phyloP scores from a whole-genome alignment of 805 yeast genomes.

The Ogataea methylovora region DNA sequence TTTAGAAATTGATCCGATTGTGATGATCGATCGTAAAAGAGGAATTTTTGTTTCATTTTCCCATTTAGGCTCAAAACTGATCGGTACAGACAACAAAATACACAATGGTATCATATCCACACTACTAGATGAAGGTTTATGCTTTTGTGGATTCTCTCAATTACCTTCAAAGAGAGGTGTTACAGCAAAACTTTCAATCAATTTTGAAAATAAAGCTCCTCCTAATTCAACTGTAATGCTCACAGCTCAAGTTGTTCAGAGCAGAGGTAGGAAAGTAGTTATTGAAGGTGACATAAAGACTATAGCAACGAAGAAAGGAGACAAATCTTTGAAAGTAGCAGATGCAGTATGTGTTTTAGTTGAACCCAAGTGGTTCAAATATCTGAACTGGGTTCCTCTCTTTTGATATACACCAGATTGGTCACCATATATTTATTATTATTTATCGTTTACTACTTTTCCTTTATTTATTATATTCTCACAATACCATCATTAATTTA shows the following conservation, averaged over 20 bases:
- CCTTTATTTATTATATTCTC: no score
- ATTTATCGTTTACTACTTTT: no score
- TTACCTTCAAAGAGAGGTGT: slow-evolving; percentile 83
- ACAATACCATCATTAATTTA: no score
- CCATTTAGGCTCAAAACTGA: slow-evolving; percentile 60
- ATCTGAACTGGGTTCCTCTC: slow-evolving; percentile 46
- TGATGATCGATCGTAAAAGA: slow-evolving; percentile 42
- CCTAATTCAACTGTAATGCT: slow-evolving; percentile 62
- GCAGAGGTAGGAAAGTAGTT: slow-evolving; percentile 74
- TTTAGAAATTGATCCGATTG: slow-evolving; percentile 69
- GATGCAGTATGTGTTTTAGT: slow-evolving; percentile 65
- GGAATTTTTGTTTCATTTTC: slow-evolving; percentile 57
- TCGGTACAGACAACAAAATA: slow-evolving; percentile 64
- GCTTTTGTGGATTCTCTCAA: slow-evolving; percentile 76
- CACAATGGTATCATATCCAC: slow-evolving; percentile 81
- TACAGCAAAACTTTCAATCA: slow-evolving; percentile 67
- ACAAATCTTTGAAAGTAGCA: slow-evolving; percentile 29
- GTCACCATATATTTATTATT: no score
- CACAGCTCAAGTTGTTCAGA: slow-evolving; percentile 55
- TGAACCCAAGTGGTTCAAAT: slow-evolving; percentile 85
- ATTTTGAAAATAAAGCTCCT: slow-evolving; percentile 53
- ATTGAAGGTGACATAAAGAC: slow-evolving; percentile 63
- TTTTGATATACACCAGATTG: no score
- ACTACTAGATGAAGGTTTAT: slow-evolving; percentile 75
- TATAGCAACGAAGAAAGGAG: slow-evolving; percentile 24